A percentile compares a stretch with the other conserved stretches of the same genome.
Evolutionary conservation across 2,329 filamentous ascomycete species (phyloP).

Genomic region (Alternaria angustiovoidea): DNA sequence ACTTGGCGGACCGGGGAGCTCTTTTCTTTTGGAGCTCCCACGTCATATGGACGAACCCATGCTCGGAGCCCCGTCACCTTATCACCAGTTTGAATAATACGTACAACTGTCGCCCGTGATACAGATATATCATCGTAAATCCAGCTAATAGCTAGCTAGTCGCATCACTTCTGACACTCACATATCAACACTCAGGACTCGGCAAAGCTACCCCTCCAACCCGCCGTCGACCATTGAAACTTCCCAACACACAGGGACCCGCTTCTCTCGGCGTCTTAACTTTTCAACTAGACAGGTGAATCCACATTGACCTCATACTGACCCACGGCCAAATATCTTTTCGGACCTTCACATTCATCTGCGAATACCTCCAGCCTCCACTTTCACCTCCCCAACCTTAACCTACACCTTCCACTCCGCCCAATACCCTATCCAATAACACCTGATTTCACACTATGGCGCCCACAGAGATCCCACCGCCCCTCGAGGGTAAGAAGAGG

Average conservation of each 20-base stretch:
- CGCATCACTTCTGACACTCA: neutral
- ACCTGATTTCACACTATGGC: slow-evolving; percentile 33
- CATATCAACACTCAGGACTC: neutral
- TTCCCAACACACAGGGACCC: slow-evolving; percentile 36
- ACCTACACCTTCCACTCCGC: slow-evolving; percentile 8
- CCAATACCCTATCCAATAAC: slow-evolving; percentile 7
- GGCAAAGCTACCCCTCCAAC: slow-evolving; percentile 24
- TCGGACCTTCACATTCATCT: slow-evolving; percentile 10
- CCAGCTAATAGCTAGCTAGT: neutral
- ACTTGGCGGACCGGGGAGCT: slow-evolving; percentile 23
- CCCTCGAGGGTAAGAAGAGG: slow-evolving; percentile 61
- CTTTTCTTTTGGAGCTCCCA: slow-evolving; percentile 25
- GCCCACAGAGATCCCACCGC: slow-evolving; percentile 42
- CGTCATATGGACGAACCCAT: slow-evolving; percentile 24
- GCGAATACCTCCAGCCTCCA: slow-evolving; percentile 15
- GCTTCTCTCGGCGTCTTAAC: slow-evolving; percentile 24
- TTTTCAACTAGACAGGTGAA: slow-evolving; percentile 25
- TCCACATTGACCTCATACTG: slow-evolving; percentile 38
- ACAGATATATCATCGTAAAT: neutral
- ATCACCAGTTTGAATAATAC: slow-evolving; percentile 11
- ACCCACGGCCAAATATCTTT: slow-evolving; percentile 25
- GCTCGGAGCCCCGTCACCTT: slow-evolving; percentile 17
- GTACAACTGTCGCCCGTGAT: neutral
- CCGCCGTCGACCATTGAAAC: slow-evolving; percentile 16
- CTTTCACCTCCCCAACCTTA: slow-evolving; percentile 9